Base-by-base conservation (phyloP, 495 filamentous ascomycete genomes). In the Rhizodiscina lignyota region DNA sequence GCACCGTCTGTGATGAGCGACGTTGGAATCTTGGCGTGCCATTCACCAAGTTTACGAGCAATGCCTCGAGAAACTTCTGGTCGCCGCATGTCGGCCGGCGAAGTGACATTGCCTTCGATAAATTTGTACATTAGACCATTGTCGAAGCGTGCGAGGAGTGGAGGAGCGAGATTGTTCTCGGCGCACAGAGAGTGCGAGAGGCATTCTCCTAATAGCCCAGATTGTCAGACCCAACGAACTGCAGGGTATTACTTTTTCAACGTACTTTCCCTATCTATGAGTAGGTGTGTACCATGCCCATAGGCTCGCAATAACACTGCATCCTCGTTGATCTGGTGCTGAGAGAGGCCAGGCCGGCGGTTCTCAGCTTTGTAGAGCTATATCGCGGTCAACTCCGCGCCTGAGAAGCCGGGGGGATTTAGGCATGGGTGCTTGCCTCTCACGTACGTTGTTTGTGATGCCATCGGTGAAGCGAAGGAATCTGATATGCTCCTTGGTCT, bases 91-190 rank as follows among this genome's bases (percentile, higher is more conserved):
- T 96, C 85, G 41, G 71, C 66, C 24, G 89, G 79, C 20, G 74
- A 68, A 43, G 83, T 84, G 36, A 80, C 76, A 30, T 65, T 67
- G 26, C 89, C 89, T 26, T 66, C 72, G 21, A 94, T 79, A 56
- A 82, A 99, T 37, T 78, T 70, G 60, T 99, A 99, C 39, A 96
- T 68, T 49, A 99, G 78, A 39, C 89, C 89, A 54, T 99, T 99
- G 38, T 85, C 67, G 65, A 99, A 99, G 39, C 85, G 81, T 10
- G 85, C 91, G 32, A 96, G 67, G 4, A 99, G 64, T 27, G 77
- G 65, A 30, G 89, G 91, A 5, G 89, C 89, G 30, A 96, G 72
- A 50, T 72, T 70, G 48, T 79, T 62, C 43, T 68, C 71, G 51
- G 83, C 80, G 32, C 96, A 72, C 21, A 89, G 66, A 32, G 67